Base-by-base conservation (phyloP, 345 rosid genomes). In the Pistacia integerrima region DNA sequence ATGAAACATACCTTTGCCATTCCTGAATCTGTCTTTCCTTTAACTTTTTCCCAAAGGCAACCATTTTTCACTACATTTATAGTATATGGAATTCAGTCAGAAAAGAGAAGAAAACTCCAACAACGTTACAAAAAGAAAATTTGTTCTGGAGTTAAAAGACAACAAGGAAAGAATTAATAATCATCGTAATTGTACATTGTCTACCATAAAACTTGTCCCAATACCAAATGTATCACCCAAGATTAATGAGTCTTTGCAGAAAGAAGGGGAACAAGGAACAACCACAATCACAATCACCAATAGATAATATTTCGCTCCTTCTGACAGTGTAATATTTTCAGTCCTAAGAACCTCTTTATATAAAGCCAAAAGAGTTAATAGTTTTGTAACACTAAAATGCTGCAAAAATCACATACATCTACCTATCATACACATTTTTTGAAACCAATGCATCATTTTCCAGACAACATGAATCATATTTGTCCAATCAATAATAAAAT, bases 11-110 rank as follows among this genome's bases (percentile, higher is more conserved):
- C 98, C 88, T 87, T 79, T 84, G 85, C 98, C 98, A 94, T 93
- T 91, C 98, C 78, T 86, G 85, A 69, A 90, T 82, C 71, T 94
- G 97, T 81, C 94, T 90, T 79, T 89, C 92, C 86, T 94, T 89
- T 87, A 93, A 66, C 82, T 84, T 91, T 68, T 94, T 94, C 82
- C 98, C 98, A 74, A 94, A 94, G 28, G 94, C 93, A 80, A 94
- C 98, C 98, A 94, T 94, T 78, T 87, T 79, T 83, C 75, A 68
- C 84, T 81, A 44, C 70, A 78, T 22, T 25, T 17, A 70, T 68
- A 74, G 62, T 20, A 79, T 30, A 30, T 3, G 14, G 55, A 79
- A 64, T 49, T 5, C 60, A 51, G 60, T 62, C 33, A 64, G 74
- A 62, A 55, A 17, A 54, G 28, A 18, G 73, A 28, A n/a, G 16